Percentiles rank a stretch among this genome's conserved stretches.
phyloP scores from a whole-genome alignment of 176 grass and related monocot species.

The Oryza longistaminata region DNA sequence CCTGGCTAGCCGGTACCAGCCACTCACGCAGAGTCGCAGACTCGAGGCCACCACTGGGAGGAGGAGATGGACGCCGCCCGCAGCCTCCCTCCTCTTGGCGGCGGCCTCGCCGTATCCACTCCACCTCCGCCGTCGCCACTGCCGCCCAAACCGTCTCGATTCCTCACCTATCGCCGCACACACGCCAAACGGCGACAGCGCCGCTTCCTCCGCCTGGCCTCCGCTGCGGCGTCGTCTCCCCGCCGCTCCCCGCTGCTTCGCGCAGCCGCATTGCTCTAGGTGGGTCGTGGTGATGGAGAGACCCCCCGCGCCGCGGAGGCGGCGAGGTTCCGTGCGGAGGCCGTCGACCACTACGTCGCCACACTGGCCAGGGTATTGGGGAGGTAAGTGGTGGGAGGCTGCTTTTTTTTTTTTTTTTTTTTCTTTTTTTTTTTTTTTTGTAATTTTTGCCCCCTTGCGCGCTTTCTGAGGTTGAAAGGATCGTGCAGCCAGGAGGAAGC shows the following conservation, averaged over 20 bases:
- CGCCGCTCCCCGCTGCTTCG: background rate
- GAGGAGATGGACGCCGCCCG: slow-evolving; percentile 42
- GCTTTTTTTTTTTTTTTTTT: background rate
- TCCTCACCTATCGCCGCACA: background rate
- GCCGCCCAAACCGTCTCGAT: background rate
- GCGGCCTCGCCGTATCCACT: background rate
- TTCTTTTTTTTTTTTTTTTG: background rate
- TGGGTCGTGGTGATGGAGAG: slow-evolving; percentile 70
- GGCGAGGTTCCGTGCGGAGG: slow-evolving; percentile 53
- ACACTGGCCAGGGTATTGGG: slow-evolving; percentile 62
- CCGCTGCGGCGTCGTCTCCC: slow-evolving; percentile 6
- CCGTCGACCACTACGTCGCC: slow-evolving; percentile 72
- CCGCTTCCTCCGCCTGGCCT: slow-evolving; percentile 23
- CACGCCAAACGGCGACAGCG: background rate
- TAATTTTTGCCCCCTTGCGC: background rate
- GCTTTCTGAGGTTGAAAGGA: background rate
- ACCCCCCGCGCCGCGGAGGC: background rate
- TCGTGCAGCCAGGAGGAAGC: slow-evolving; percentile 62
- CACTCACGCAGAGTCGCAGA: slow-evolving; percentile 6
- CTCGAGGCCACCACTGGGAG: background rate
- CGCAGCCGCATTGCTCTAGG: slow-evolving; percentile 12
- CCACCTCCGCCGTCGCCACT: background rate
- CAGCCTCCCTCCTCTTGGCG: background rate
- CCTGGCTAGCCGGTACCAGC: background rate
- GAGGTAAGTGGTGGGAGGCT: slow-evolving; percentile 23